A percentile compares a stretch with the other conserved stretches of the same genome.
These are phyloP conservation scores for Linnemannia exigua DNA, from an alignment of 192 early-diverging fungal species.

Conservation along the genomic window DNA sequence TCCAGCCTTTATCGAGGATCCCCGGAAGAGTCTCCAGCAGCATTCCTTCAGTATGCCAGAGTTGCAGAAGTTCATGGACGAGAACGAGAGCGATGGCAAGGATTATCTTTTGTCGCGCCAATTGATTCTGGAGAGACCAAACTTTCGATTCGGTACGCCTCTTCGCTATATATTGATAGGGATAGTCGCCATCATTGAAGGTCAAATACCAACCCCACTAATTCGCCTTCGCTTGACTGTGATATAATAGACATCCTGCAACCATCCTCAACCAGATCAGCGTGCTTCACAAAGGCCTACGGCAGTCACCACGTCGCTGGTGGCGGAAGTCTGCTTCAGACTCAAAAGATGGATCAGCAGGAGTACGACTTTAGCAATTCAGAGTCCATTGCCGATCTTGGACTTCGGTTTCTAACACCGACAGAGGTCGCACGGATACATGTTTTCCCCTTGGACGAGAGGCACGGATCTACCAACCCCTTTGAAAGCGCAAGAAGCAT, in stretches of 20 bases:
- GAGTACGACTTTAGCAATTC: slow-evolving; percentile 76
- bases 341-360: slow-evolving; percentile 74
- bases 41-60: slow-evolving; percentile 27
- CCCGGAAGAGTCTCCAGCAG: slow-evolving; percentile 16
- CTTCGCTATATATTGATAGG: not conserved
- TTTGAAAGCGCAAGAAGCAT: not conserved
- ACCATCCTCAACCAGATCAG: slow-evolving; percentile 66
- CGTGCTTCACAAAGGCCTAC: slow-evolving; percentile 89
- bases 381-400: slow-evolving; percentile 73
- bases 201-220: slow-evolving; percentile 12
- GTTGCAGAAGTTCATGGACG: slow-evolving; percentile 43
- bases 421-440: slow-evolving; percentile 86
- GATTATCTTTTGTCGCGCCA: slow-evolving; percentile 58
- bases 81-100: slow-evolving; percentile 24
- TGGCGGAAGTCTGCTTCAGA: slow-evolving; percentile 86
- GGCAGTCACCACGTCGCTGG: slow-evolving; percentile 84
- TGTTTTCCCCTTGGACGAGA: slow-evolving; percentile 73
- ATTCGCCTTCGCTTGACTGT: not conserved
- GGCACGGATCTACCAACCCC: not conserved
- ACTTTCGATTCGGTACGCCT: slow-evolving; percentile 64
- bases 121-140: slow-evolving; percentile 59
- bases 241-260: slow-evolving; percentile 71
- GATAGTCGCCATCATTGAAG: not conserved
- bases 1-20: slow-evolving; percentile 45
- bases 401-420: slow-evolving; percentile 87